A percentile compares a stretch with the other conserved stretches of the same genome.
These are phyloP conservation scores for Heliocybe sulcata DNA, from an alignment of 1,284 basidiomycete species.

Conservation along the genomic window DNA sequence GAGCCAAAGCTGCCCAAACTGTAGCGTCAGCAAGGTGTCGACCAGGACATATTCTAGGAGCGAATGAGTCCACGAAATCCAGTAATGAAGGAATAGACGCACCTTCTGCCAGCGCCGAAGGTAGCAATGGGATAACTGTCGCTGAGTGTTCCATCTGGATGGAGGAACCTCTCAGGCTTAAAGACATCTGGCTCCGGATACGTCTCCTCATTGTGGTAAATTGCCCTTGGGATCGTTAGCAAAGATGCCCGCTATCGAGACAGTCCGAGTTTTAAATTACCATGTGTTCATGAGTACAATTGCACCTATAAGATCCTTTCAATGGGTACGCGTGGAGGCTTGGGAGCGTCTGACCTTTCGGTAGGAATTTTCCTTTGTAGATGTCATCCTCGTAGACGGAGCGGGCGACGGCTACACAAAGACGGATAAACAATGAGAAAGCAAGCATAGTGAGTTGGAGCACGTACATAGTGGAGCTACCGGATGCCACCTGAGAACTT, in stretches of 20 bases:
- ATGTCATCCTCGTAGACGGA: neutral
- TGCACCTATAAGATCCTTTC: neutral
- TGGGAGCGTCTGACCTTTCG: neutral
- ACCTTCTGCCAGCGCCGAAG: neutral
- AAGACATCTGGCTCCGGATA: neutral
- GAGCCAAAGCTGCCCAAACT: neutral
- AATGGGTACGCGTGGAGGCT: neutral
- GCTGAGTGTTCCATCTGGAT: neutral
- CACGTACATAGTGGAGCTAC: neutral
- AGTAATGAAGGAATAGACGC: neutral
- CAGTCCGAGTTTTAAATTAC: neutral
- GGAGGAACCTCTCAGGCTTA: neutral
- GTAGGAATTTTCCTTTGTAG: neutral
- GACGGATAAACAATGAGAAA: neutral
- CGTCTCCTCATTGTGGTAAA: neutral
- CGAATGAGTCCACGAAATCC: neutral
- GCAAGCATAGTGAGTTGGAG: neutral
- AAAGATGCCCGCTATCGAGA: neutral
- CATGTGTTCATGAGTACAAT: too few relatives aligned
- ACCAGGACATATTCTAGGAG: neutral
- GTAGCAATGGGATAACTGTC: neutral
- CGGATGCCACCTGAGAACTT: neutral
- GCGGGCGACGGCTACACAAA: neutral
- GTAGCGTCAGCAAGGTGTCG: neutral
- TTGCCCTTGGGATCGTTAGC: neutral